Evolutionary conservation across 805 yeast genomes (phyloP).

Genomic region (Candida qinlingensis): DNA sequence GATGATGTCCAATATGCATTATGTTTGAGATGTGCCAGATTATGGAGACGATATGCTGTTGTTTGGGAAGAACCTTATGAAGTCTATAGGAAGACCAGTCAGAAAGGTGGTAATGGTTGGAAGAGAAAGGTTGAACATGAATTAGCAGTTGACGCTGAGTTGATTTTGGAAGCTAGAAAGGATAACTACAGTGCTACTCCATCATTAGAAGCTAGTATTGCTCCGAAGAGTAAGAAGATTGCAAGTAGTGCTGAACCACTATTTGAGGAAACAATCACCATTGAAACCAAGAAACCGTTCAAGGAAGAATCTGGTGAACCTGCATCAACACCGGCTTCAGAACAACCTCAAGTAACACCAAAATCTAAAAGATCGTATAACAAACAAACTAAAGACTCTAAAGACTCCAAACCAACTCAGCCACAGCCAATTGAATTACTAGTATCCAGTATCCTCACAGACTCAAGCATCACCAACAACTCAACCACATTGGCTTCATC

Average conservation of each 20-base stretch:
- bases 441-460: conserved; percentile 6
- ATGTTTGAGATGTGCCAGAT: conserved; percentile 79
- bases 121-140: conserved; percentile 64
- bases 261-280: not conserved
- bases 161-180: conserved; percentile 43
- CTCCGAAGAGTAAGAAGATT: conserved; percentile 20
- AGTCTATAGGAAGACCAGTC: conserved; percentile 43
- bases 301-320: conserved; percentile 8
- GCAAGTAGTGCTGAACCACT: conserved; percentile 6
- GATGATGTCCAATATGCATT: conserved; percentile 47
- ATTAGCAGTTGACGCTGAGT: conserved; percentile 53
- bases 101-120: conserved; percentile 47
- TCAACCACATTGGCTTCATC: not conserved
- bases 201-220: conserved; percentile 3
- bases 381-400: conserved; percentile 1
- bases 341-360: not conserved
- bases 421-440: conserved; percentile 5
- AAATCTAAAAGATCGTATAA: conserved; percentile 3
- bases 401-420: conserved; percentile 6
- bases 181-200: not conserved
- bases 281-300: not conserved
- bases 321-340: not conserved
- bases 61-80: conserved; percentile 79
- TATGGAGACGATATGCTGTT: conserved; percentile 89
- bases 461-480: not conserved